Evolutionary conservation across 495 filamentous ascomycete species (phyloP).

Genomic region (Penicillium egyptiacum): DNA sequence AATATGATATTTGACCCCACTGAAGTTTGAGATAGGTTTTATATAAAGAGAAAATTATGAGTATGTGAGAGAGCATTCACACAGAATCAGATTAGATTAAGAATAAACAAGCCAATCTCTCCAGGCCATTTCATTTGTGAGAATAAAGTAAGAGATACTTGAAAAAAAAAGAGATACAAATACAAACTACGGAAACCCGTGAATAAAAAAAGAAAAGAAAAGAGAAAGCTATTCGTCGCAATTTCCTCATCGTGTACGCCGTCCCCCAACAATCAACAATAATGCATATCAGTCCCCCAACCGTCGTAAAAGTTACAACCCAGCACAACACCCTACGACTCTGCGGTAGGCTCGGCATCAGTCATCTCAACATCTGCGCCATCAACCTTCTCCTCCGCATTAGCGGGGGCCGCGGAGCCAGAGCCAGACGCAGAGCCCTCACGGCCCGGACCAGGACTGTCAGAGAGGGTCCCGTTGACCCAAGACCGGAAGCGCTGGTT

Average conservation of each 20-base stretch:
- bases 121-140: constrained; percentile 5
- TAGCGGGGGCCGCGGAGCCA: background rate
- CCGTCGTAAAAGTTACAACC: constrained; percentile 6
- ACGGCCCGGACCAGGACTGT: constrained; percentile 18
- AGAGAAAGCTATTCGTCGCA: constrained; percentile 21
- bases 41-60: background rate
- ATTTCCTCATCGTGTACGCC: constrained; percentile 29
- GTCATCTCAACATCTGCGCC: constrained; percentile 41
- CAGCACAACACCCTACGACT: constrained; percentile 9
- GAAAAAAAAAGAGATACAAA: constrained; percentile 12
- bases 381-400: constrained; percentile 7
- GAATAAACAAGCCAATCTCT: constrained; percentile 3
- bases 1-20: background rate
- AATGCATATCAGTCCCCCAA: constrained; percentile 16
- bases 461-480: constrained; percentile 37
- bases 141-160: constrained; percentile 15
- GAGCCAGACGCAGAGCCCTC: constrained; percentile 17
- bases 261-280: constrained; percentile 15
- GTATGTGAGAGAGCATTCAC: background rate
- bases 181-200: constrained; percentile 7
- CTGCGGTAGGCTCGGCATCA: constrained; percentile 31
- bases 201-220: background rate
- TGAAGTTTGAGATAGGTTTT: too few species aligned
- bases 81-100: background rate
- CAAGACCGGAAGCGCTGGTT: constrained; percentile 60